phyloP scores from a whole-genome alignment of 108 stramenopile genomes.

The Conticribra weissflogii region DNA sequence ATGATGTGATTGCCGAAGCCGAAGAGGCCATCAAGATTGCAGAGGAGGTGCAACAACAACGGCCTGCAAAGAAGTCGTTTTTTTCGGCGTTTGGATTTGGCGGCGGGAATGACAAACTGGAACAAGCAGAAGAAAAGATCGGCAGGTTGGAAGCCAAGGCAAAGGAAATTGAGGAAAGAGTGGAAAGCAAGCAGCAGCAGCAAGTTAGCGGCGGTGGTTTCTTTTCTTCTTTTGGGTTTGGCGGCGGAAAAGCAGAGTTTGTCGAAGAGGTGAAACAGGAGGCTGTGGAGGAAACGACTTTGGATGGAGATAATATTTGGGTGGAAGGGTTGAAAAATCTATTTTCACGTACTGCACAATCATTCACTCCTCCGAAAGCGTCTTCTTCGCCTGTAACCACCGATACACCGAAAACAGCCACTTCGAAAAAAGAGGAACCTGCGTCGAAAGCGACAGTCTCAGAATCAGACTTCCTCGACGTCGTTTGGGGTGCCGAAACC shows the following conservation, averaged over 20 bases:
- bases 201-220: slow-evolving; percentile 34
- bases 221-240: slow-evolving; percentile 12
- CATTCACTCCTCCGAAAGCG: neutral
- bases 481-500: slow-evolving; percentile 46
- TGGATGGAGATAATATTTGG: slow-evolving; percentile 38
- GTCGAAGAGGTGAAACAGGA: slow-evolving; percentile 16
- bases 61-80: slow-evolving; percentile 21
- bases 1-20: slow-evolving; percentile 45
- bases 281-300: slow-evolving; percentile 13
- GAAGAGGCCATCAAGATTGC: slow-evolving; percentile 52
- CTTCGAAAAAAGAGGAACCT: neutral
- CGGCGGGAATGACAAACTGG: slow-evolving; percentile 4
- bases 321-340: slow-evolving; percentile 44
- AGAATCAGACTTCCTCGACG: slow-evolving; percentile 49
- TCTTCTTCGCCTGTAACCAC: neutral
- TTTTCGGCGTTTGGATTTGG: slow-evolving; percentile 17
- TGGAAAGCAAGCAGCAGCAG: slow-evolving; percentile 2
- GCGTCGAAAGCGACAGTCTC: slow-evolving; percentile 33
- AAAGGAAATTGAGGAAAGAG: neutral
- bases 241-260: neutral
- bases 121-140: slow-evolving; percentile 3
- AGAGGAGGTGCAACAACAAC: slow-evolving; percentile 34
- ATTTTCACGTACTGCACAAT: slow-evolving; percentile 8
- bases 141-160: neutral
- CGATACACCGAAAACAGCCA: slow-evolving; percentile 20